A percentile compares a stretch with the other conserved stretches of the same genome.
Conservation (phyloP, 2,329 filamentous ascomycete genomes). For the Diaporthe nobilis region DNA sequence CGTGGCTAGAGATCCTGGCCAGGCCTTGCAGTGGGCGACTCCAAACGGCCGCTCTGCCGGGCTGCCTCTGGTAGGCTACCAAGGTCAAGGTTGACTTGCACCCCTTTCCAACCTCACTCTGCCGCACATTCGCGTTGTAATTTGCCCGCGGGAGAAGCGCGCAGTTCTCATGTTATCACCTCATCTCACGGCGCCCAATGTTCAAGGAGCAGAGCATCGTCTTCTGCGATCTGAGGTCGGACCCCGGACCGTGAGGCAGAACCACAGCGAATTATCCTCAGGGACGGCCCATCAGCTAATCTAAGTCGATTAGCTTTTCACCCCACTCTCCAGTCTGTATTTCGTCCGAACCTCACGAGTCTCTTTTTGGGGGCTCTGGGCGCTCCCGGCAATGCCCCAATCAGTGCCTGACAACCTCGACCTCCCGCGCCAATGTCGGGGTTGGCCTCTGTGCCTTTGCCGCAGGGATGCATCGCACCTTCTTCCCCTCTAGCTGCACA, state of each 20-base stretch:
- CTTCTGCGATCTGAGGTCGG: constrained; percentile 11
- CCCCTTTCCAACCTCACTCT: constrained; percentile 11
- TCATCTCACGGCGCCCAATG: constrained; percentile 27
- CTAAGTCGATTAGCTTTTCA: constrained; percentile 29
- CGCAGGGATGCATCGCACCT: constrained; percentile 39
- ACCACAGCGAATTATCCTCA: constrained; percentile 27
- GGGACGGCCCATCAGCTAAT: constrained; percentile 14
- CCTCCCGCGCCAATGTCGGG: constrained; percentile 38
- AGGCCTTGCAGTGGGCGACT: constrained; percentile 27
- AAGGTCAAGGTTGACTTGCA: constrained; percentile 6
- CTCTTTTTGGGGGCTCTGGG: constrained; percentile 14
- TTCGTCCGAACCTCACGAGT: constrained; percentile 36
- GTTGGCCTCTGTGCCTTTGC: constrained; percentile 22
- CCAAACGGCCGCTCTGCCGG: constrained; percentile 20
- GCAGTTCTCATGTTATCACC: constrained; percentile 10
- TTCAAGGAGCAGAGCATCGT: background rate
- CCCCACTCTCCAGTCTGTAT: constrained; percentile 27
- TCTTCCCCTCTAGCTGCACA: constrained; percentile 37
- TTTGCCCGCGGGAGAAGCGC: constrained; percentile 13
- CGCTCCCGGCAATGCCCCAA: constrained; percentile 37
- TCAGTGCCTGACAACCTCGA: constrained; percentile 36
- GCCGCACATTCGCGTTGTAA: constrained; percentile 12
- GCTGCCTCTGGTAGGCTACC: constrained; percentile 28
- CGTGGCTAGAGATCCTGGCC: constrained; percentile 17
- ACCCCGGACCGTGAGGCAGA: constrained; percentile 11